These are phyloP conservation scores for Carex pumila DNA, from an alignment of 176 grass and related monocot genomes.

Conservation along the genomic window DNA sequence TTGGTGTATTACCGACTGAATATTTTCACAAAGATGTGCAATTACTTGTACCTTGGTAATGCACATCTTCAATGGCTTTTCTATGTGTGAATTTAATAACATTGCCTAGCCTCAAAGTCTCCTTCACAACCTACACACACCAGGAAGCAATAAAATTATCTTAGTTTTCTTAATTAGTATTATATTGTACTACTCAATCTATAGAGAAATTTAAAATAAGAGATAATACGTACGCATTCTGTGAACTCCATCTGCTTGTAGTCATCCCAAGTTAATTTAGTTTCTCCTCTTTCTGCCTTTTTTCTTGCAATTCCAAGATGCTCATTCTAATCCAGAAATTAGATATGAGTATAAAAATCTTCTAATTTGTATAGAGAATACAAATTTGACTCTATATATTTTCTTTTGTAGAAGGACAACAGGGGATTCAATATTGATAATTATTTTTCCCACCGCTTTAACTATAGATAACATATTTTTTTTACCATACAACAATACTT, in stretches of 20 bases:
- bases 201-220: background rate
- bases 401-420: background rate
- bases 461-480: too few species aligned
- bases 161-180: background rate
- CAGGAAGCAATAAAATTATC: background rate
- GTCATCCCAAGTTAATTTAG: constrained; percentile 30
- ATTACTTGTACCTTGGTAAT: constrained; percentile 30
- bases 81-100: constrained; percentile 36
- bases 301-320: constrained; percentile 13
- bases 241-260: constrained; percentile 39
- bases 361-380: background rate
- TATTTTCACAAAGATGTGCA: background rate
- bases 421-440: background rate
- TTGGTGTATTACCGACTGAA: background rate
- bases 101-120: constrained; percentile 34
- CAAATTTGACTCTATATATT: background rate
- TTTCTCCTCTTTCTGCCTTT: constrained; percentile 19
- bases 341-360: background rate
- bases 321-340: constrained; percentile 21
- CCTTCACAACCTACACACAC: constrained; percentile 25
- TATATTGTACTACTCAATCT: background rate
- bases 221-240: constrained; percentile 14
- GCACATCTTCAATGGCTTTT: constrained; percentile 24
- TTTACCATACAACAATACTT: background rate
- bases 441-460: too few species aligned